Base-by-base conservation (phyloP, 2,329 filamentous ascomycete genomes). In the Apiospora aurea region DNA sequence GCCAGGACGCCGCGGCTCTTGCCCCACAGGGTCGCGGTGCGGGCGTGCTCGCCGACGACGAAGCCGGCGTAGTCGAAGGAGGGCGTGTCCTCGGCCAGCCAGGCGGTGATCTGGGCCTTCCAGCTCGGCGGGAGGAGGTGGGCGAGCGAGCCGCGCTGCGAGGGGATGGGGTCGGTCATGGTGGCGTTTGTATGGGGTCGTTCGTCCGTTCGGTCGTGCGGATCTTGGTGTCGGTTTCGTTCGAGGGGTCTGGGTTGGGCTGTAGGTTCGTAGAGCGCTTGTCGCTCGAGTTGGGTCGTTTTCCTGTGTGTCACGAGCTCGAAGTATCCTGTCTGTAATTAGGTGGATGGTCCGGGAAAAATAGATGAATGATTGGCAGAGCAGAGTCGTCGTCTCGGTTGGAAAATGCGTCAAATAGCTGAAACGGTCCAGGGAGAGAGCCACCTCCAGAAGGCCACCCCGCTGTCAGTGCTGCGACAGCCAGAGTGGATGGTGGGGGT, bases 61-160 rank as follows among this genome's bases (percentile, higher is more conserved):
- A 97, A 99, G 73, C 96, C 96, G 78, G 94, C 96, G 81, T 97
- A 98, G 87, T 99, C 96, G 83, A 97, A 96, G 70, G 94, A 96
- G 5, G 96, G 96, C 3, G 95, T 97, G 85, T 99, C 96, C 84
- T 99, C 96, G 79, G 95, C 93, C 18, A 98, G 92, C 96, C 96
- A 99, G 78, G 89, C 85, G 34, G 92, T 89, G 74, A 98, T 90
- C 75, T 92, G 89, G 69, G 91, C 88, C 81, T 96, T 97, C 90
- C 94, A 98, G 75, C 91, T 93, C 29, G 91, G 89, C 0, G 96
- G 95, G 61, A 98, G 91, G 75, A 98, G 90, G 81, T 97, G 90
- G 78, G 84, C 84, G 70, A 87, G 83, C 69, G 80, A 80, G 81
- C 86, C 86, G 74, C 85, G 83, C 73, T 83, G 77, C n/a, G 80